Evolutionary conservation across 208 protist genomes (phyloP).

Genomic region (Angomonas ambiguus): DNA sequence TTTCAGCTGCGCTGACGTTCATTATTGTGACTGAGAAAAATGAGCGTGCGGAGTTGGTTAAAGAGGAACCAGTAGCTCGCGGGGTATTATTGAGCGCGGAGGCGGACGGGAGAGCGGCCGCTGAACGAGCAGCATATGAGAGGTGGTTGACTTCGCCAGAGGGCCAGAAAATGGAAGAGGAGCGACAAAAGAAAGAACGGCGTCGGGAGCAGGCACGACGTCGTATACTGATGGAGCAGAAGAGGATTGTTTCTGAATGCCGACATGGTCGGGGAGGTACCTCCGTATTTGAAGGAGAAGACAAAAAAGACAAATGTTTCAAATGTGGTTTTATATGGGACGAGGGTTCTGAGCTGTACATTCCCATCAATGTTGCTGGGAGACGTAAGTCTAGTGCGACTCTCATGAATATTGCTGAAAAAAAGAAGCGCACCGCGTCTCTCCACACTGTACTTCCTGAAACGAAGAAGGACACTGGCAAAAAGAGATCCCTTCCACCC

Average conservation of each 20-base stretch:
- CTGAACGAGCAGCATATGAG: constrained; percentile 52
- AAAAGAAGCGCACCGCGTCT: constrained; percentile 1
- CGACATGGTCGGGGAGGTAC: constrained; percentile 43
- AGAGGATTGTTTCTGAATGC: constrained; percentile 46
- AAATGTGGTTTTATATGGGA: constrained; percentile 69
- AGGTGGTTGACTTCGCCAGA: constrained; percentile 73
- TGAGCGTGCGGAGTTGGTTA: constrained; percentile 17
- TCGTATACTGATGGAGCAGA: constrained; percentile 48
- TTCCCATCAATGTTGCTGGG: constrained; percentile 36
- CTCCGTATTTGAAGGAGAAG: constrained; percentile 55
- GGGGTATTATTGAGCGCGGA: constrained; percentile 18
- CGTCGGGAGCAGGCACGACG: constrained; percentile 26
- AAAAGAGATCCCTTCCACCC: not conserved
- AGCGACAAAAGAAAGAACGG: constrained; percentile 35
- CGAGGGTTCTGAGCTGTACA: constrained; percentile 56
- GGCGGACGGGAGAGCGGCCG: constrained; percentile 25
- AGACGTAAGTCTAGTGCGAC: constrained; percentile 16
- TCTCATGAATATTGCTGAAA: not conserved
- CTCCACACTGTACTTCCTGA: not conserved
- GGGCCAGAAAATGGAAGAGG: constrained; percentile 56
- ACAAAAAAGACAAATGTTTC: constrained; percentile 38
- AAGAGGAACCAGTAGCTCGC: constrained; percentile 23
- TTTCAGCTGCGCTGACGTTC: constrained; percentile 56
- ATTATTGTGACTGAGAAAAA: constrained; percentile 38
- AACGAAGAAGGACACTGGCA: not conserved